A percentile compares a stretch with the other conserved stretches of the same genome.
phyloP scores from a whole-genome alignment of 352 stramenopile species.

The Phytophthora sp. region DNA sequence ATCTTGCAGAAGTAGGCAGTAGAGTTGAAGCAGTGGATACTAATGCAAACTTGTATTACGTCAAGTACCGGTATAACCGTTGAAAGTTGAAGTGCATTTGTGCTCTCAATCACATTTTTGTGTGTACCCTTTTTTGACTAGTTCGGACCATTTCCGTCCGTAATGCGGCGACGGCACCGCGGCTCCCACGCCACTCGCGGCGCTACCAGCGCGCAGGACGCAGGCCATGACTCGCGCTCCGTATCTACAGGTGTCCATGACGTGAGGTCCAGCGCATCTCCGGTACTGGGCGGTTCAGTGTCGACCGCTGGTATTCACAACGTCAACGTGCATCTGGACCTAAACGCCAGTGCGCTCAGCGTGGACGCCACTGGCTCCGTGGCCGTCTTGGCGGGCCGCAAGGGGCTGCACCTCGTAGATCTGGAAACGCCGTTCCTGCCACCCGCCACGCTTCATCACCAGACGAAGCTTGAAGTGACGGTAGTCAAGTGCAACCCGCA shows the following conservation, averaged over 20 bases:
- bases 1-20: conserved; percentile 53
- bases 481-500: conserved; percentile 86
- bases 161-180: conserved; percentile 32
- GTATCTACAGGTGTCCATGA: background rate
- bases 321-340: conserved; percentile 61
- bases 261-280: conserved; percentile 16
- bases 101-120: background rate
- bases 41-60: no score
- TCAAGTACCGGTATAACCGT: no score
- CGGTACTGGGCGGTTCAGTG: conserved; percentile 14
- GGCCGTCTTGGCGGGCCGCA: conserved; percentile 69
- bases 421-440: conserved; percentile 70
- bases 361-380: conserved; percentile 76
- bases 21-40: background rate
- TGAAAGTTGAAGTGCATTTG: conserved; percentile 1
- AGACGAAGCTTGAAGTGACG: conserved; percentile 82
- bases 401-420: conserved; percentile 76
- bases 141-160: background rate
- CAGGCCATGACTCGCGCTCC: background rate
- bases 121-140: background rate
- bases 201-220: background rate
- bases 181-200: conserved; percentile 21
- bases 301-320: conserved; percentile 46
- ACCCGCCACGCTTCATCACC: conserved; percentile 67
- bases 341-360: conserved; percentile 72